Evolutionary conservation across 176 grass and related monocot genomes (phyloP).

Genomic region (Coix lacrymajobi): DNA sequence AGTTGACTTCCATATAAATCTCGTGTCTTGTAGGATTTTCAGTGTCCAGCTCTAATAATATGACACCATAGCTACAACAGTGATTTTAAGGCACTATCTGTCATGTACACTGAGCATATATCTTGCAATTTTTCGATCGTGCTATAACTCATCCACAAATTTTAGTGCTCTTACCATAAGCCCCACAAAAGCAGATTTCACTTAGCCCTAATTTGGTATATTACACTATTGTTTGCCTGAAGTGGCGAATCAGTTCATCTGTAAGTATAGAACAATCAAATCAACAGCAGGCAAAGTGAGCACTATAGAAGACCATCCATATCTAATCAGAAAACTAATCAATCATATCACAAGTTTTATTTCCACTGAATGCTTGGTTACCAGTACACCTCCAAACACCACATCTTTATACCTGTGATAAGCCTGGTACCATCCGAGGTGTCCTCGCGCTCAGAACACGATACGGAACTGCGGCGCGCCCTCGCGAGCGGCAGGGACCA

Average conservation of each 20-base stretch:
- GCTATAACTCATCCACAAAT: background rate
- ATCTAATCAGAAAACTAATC: background rate
- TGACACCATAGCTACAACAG: background rate
- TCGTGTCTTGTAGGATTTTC: background rate
- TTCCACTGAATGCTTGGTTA: constrained; percentile 4
- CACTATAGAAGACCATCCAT: background rate
- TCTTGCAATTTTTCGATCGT: background rate
- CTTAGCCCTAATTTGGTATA: background rate
- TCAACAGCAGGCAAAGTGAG: background rate
- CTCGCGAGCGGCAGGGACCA: constrained; percentile 46
- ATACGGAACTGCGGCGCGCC: constrained; percentile 93
- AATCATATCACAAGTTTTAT: constrained; percentile 20
- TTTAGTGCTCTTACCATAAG: background rate
- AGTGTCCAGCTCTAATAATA: background rate
- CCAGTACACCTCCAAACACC: constrained; percentile 16
- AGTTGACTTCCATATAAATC: background rate
- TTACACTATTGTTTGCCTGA: background rate
- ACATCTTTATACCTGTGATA: background rate
- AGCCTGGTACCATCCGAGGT: background rate
- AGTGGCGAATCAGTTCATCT: background rate
- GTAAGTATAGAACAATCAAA: background rate
- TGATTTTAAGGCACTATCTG: background rate
- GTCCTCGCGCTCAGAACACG: constrained; percentile 58
- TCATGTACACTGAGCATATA: background rate
- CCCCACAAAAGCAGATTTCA: background rate